Evolutionary conservation across 331 rosid species (phyloP).

Genomic region (Rosa hybrid): DNA sequence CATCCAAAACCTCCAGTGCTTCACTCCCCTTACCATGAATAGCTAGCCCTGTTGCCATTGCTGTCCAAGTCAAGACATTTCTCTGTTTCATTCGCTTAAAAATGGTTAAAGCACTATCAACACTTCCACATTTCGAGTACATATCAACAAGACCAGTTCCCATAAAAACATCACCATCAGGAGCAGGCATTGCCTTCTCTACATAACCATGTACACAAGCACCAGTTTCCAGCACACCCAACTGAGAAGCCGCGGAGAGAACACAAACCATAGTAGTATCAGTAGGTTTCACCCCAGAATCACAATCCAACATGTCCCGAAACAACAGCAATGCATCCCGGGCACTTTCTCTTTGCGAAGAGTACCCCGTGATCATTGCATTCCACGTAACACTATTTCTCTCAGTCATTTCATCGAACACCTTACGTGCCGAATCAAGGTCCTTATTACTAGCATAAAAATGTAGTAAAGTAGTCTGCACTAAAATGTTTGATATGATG

Average conservation of each 20-base stretch:
- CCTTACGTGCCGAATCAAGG: conserved; percentile 50
- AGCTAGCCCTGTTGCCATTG: conserved; percentile 72
- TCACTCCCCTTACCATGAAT: conserved; percentile 73
- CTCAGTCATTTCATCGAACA: conserved; percentile 72
- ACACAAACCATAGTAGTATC: conserved; percentile 67
- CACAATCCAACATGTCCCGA: conserved; percentile 52
- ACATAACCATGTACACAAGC: conserved; percentile 68
- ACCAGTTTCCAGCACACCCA: conserved; percentile 63
- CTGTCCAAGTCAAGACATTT: conserved; percentile 79
- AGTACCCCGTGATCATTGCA: conserved; percentile 72
- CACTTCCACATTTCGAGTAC: conserved; percentile 84
- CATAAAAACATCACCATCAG: conserved; percentile 69
- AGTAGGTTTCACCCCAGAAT: conserved; percentile 51
- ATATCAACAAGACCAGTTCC: conserved; percentile 84
- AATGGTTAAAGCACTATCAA: conserved; percentile 50
- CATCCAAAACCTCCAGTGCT: conserved; percentile 58
- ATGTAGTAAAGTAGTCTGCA: conserved; percentile 59
- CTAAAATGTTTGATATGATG: conserved; percentile 43
- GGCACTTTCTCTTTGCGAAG: conserved; percentile 52
- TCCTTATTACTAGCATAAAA: conserved; percentile 63
- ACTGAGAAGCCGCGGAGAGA: conserved; percentile 67
- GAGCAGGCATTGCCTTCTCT: conserved; percentile 44
- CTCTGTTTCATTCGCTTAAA: conserved; percentile 55
- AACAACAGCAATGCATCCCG: conserved; percentile 53
- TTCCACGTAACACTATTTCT: conserved; percentile 68